Base-by-base conservation (phyloP, 2,329 filamentous ascomycete genomes). In the Fusarium pseudocircinatum region DNA sequence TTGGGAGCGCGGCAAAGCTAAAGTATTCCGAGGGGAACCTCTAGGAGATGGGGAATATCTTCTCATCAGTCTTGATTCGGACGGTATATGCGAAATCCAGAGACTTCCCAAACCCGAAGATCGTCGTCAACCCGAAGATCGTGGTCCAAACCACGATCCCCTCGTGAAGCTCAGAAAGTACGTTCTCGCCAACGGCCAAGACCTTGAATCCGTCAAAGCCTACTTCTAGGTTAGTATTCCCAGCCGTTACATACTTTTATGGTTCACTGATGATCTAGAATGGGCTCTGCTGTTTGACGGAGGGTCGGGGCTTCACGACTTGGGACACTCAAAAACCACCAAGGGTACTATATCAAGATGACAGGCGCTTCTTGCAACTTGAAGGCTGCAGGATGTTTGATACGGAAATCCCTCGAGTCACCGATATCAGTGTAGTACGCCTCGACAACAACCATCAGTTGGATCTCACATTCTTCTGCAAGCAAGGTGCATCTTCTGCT, bases 201-300 rank as follows among this genome's bases (percentile, higher is more conserved):
- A 43, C 15, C 1, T 57, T 4, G 8, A 10, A 16, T 13, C 6
- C 20, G 12, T 59, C 18, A 12, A 12, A 4, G 40, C 40, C 13
- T n/a, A 7, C 34, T 65, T 67, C 20, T 58, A 43, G 32, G 60
- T 67, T 18, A 22, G 60, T 7, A 40, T 53, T 20, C 24, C 4
- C 15, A n/a, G 18, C 2, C 7, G 7, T 36, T 0, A 2, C 15
- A 26, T 13, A 4, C 8, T 9, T 4, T 3, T 12, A n/a, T 5
- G 28, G 15, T 16, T 36, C 9, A 7, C 39, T 50, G 4, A 47
- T 30, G 14, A 15, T 24, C 2, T 7, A 66, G 46, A 37, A 67
- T 28, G 40, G 46, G 9, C 14, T 67, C 6, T 60, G 52, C 30
- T 60, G 46, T 54, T 16, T 67, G 22, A 14, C 14, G 9, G 12